These are phyloP conservation scores for Solanum habrochaites DNA, from an alignment of 257 asterid genomes.

Conservation along the genomic window DNA sequence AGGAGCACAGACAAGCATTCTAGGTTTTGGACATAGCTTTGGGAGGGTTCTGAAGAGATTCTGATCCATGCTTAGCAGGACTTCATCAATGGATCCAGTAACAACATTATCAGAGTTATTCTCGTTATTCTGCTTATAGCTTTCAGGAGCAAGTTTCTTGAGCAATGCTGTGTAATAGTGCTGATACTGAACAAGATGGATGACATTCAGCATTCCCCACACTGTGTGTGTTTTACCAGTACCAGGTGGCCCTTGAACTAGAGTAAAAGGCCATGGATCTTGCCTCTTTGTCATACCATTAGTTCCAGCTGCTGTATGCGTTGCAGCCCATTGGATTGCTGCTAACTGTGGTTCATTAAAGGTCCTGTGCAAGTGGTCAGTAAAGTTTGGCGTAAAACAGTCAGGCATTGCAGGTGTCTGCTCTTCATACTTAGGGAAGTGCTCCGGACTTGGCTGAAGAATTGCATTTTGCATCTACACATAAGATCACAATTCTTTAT, in stretches of 20 bases:
- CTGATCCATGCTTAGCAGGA: conserved; percentile 97
- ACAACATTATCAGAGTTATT: conserved; percentile 56
- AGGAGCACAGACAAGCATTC: conserved; percentile 99
- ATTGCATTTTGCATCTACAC: conserved; percentile 97
- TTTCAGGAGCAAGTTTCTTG: conserved; percentile 96
- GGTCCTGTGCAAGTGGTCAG: conserved; percentile 61
- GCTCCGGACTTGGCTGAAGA: conserved; percentile 95
- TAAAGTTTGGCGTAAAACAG: conserved; percentile 89
- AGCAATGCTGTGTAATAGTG: conserved; percentile 94
- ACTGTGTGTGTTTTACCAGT: conserved; percentile 99
- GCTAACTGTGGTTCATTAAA: conserved; percentile 86
- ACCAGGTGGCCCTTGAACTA: conserved; percentile 99
- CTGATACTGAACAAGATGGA: conserved; percentile 99
- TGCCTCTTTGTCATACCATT: conserved; percentile 72
- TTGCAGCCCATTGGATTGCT: conserved; percentile 99
- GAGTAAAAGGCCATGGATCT: conserved; percentile 98
- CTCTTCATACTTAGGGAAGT: conserved; percentile 93
- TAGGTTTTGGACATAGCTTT: conserved; percentile 94
- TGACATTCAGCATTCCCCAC: conserved; percentile 99
- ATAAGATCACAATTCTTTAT: background rate
- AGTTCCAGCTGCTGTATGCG: conserved; percentile 94
- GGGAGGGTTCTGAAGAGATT: conserved; percentile 95
- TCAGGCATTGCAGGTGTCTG: conserved; percentile 98
- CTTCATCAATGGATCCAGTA: conserved; percentile 94
- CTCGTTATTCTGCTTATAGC: conserved; percentile 84